A percentile compares a stretch with the other conserved stretches of the same genome.
These are phyloP conservation scores for Acrasis kona DNA, from an alignment of 78 protist species.

Conservation along the genomic window DNA sequence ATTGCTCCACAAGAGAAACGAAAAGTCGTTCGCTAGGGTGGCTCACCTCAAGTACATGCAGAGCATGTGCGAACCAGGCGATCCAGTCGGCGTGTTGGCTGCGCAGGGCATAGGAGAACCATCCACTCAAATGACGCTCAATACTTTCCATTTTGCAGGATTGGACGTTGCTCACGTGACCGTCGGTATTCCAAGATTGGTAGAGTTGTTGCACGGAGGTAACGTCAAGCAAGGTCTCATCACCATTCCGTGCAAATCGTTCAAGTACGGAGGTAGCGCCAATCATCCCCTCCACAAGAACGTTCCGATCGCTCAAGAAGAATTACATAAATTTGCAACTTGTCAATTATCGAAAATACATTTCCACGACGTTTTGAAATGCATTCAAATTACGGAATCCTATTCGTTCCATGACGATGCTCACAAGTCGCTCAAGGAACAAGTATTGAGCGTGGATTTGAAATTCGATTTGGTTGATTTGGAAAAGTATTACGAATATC, in stretches of 20 bases:
- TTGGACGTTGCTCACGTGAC: conserved; percentile 78
- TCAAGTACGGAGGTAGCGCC: background rate
- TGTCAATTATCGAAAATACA: no score
- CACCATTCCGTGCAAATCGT: conserved; percentile 1
- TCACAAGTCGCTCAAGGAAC: no score
- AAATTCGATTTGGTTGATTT: no score
- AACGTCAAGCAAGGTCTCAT: conserved; percentile 7
- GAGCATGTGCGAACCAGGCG: conserved; percentile 70
- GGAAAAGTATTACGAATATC: no score
- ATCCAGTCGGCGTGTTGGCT: conserved; percentile 87
- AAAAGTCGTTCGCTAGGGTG: conserved; percentile 36
- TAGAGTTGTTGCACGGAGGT: conserved; percentile 86
- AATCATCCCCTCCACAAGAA: no score
- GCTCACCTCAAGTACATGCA: conserved; percentile 55
- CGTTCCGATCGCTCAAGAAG: no score
- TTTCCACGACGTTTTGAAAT: no score
- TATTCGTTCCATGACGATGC: no score
- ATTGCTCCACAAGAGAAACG: conserved; percentile 11
- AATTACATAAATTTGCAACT: no score
- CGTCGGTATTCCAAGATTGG: conserved; percentile 91
- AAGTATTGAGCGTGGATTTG: no score
- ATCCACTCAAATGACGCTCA: conserved; percentile 96
- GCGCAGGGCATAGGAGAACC: conserved; percentile 98
- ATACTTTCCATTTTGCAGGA: conserved; percentile 95
- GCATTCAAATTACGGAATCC: no score